phyloP scores from a whole-genome alignment of 2,329 filamentous ascomycete genomes.

The Aspergillus pseudotamarii region DNA sequence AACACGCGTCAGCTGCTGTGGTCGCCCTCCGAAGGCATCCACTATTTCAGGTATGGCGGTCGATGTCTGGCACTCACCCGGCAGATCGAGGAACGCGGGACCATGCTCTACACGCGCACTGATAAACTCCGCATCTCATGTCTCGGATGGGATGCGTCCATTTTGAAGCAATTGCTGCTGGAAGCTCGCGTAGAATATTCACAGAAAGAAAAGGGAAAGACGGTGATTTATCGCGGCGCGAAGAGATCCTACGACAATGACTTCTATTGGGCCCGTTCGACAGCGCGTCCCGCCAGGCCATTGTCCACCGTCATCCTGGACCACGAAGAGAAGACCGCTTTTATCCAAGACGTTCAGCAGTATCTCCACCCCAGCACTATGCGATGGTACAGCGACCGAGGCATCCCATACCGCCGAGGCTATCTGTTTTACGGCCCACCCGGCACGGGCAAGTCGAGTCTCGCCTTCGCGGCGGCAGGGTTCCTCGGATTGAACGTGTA shows the following conservation, averaged over 20 bases:
- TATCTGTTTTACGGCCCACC: constrained; percentile 48
- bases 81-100: constrained; percentile 2
- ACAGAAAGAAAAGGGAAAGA: constrained; percentile 11
- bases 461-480: constrained; percentile 49
- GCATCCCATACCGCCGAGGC: constrained; percentile 75
- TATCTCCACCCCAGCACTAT: constrained; percentile 11
- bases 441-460: constrained; percentile 19
- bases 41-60: constrained; percentile 7
- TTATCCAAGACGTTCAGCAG: constrained; percentile 7
- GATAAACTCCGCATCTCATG: constrained; percentile 12
- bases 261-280: constrained; percentile 7
- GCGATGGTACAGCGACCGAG: constrained; percentile 25
- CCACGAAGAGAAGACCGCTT: background rate
- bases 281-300: constrained; percentile 1
- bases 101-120: constrained; percentile 2
- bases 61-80: constrained; percentile 6
- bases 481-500: constrained; percentile 69
- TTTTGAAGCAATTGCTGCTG: constrained; percentile 8
- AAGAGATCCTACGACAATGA: constrained; percentile 4
- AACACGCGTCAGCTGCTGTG: constrained; percentile 11
- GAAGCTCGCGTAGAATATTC: constrained; percentile 10
- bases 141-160: constrained; percentile 4
- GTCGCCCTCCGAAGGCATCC: constrained; percentile 7
- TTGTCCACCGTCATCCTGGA: constrained; percentile 9
- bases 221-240: constrained; percentile 8